These are phyloP conservation scores for Neurospora hispaniola DNA, from an alignment of 495 filamentous ascomycete genomes.

Conservation along the genomic window DNA sequence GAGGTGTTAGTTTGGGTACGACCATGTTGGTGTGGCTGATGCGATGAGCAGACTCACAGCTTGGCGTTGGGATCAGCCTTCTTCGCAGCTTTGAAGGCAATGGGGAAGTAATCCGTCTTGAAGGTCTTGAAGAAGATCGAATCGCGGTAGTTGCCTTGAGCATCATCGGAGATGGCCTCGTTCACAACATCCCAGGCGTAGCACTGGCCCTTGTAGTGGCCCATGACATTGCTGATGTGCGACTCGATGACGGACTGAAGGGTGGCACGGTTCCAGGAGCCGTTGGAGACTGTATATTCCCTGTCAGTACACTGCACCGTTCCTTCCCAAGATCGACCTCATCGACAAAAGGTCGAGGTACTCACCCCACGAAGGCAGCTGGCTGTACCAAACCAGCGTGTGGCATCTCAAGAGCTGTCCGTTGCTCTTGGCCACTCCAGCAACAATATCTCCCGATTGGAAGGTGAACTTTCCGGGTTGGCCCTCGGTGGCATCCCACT, in stretches of 20 bases:
- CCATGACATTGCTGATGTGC: constrained; percentile 45
- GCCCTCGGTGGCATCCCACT: constrained; percentile 38
- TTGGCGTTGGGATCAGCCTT: constrained; percentile 24
- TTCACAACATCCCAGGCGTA: constrained; percentile 45
- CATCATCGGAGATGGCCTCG: constrained; percentile 37
- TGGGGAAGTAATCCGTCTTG: constrained; percentile 35
- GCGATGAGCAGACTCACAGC: constrained; percentile 7
- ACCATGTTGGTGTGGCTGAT: constrained; percentile 20
- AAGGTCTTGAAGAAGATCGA: constrained; percentile 32
- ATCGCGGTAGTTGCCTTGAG: constrained; percentile 25
- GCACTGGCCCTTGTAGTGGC: constrained; percentile 41
- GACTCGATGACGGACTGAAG: constrained; percentile 33
- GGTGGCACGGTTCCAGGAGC: constrained; percentile 42
- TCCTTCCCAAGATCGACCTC: neutral
- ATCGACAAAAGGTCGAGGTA: neutral
- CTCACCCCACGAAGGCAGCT: constrained; percentile 46
- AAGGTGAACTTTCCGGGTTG: constrained; percentile 38
- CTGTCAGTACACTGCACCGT: constrained; percentile 21
- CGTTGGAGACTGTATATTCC: constrained; percentile 36
- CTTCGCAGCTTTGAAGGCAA: constrained; percentile 38
- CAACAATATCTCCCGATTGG: constrained; percentile 38
- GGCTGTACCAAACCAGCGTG: constrained; percentile 51
- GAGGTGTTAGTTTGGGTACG: constrained; percentile 28
- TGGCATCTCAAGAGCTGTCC: constrained; percentile 48
- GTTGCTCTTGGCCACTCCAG: constrained; percentile 39